These are phyloP conservation scores for Drechslerella stenobrocha DNA, from an alignment of 2,329 filamentous ascomycete genomes.

Conservation along the genomic window DNA sequence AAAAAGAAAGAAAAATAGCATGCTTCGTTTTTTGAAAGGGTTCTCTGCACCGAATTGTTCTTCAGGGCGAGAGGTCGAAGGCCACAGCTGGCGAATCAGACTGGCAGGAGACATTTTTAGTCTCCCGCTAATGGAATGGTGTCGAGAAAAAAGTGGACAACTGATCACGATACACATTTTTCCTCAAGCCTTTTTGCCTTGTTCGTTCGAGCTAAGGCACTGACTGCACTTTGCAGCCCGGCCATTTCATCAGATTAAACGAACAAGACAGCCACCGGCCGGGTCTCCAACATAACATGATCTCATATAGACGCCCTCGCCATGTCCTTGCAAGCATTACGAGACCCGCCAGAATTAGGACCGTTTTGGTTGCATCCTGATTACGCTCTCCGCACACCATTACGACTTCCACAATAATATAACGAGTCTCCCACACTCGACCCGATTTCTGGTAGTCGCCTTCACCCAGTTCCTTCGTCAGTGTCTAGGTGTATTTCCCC, in stretches of 20 bases:
- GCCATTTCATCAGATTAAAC: conserved; percentile 35
- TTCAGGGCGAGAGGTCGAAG: conserved; percentile 25
- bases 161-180: conserved; percentile 49
- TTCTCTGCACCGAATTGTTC: conserved; percentile 46
- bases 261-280: conserved; percentile 39
- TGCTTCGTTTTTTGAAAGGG: conserved; percentile 41
- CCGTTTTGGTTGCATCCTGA: conserved; percentile 45
- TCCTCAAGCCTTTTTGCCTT: conserved; percentile 38
- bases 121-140: conserved; percentile 49
- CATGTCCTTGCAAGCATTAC: conserved; percentile 38
- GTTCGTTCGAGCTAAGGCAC: conserved; percentile 24
- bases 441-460: conserved; percentile 36
- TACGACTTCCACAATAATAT: conserved; percentile 43
- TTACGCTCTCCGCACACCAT: conserved; percentile 48
- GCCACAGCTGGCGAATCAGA: conserved; percentile 41
- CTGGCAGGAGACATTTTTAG: conserved; percentile 49
- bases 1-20: conserved; percentile 29
- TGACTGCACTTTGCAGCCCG: conserved; percentile 15
- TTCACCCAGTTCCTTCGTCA: conserved; percentile 19
- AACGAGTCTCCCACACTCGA: conserved; percentile 47
- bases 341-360: conserved; percentile 46
- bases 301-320: conserved; percentile 29
- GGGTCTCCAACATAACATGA: conserved; percentile 40
- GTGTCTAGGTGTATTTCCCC: conserved; percentile 23
- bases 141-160: conserved; percentile 49